These are phyloP conservation scores for Kwoniella dendrophila DNA, from an alignment of 768 basidiomycete genomes.

Conservation along the genomic window DNA sequence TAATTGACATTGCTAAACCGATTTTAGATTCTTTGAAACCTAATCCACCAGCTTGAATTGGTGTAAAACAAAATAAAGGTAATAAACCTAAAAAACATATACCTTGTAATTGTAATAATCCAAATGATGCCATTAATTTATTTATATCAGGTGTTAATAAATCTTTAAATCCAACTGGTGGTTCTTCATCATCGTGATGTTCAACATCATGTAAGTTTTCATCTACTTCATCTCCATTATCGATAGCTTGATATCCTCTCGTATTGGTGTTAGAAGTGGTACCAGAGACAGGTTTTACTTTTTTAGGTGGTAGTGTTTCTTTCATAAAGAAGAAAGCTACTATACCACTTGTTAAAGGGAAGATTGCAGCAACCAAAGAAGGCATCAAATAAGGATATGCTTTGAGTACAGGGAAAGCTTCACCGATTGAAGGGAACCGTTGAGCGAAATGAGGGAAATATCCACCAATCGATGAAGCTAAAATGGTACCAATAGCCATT, in stretches of 20 bases:
- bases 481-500: constrained; percentile 37
- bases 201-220: constrained; percentile 4
- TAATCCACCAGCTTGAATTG: constrained; percentile 37
- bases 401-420: constrained; percentile 33
- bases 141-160: constrained; percentile 40
- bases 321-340: constrained; percentile 37
- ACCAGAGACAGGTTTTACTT: background rate
- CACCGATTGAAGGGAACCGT: constrained; percentile 15
- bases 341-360: constrained; percentile 34
- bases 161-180: constrained; percentile 15
- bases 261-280: background rate
- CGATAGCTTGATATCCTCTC: constrained; percentile 4
- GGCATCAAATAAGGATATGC: constrained; percentile 43
- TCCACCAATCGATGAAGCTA: constrained; percentile 45
- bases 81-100: constrained; percentile 29
- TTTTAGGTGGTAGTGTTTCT: constrained; percentile 38
- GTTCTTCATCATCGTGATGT: constrained; percentile 10
- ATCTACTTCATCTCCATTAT: constrained; percentile 1
- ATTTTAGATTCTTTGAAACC: constrained; percentile 36
- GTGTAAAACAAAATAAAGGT: constrained; percentile 50
- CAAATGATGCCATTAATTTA: constrained; percentile 39
- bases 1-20: constrained; percentile 37
- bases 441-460: constrained; percentile 25
- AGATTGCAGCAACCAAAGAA: constrained; percentile 32
- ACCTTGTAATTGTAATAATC: constrained; percentile 35